Conservation (phyloP, 2,329 filamentous ascomycete genomes). For the Metarhizium sp. region DNA sequence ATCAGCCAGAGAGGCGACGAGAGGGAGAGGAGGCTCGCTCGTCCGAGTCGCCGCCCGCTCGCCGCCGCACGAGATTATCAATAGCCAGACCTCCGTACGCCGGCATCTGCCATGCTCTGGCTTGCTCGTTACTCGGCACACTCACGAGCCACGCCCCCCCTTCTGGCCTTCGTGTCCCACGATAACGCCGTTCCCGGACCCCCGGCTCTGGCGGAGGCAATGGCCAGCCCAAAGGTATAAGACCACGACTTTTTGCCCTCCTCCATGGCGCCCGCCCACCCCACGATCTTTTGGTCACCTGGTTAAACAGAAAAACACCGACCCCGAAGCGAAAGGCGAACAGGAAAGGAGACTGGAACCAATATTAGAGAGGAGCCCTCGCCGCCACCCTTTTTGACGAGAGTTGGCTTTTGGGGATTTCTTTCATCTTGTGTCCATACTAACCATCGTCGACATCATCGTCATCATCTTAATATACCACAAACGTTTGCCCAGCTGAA, state of each 20-base stretch:
- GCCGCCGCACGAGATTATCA: background rate
- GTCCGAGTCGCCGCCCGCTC: background rate
- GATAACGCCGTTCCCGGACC: constrained; percentile 8
- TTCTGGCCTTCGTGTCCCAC: background rate
- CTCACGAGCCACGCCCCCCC: background rate
- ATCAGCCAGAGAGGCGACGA: no score
- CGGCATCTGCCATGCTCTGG: no score
- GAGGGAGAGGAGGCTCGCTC: no score
- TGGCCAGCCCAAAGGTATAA: constrained; percentile 1
- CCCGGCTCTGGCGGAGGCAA: background rate
- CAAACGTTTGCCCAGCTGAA: constrained; percentile 4
- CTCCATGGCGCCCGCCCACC: background rate
- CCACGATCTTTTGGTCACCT: constrained; percentile 3
- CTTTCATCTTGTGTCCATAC: constrained; percentile 1
- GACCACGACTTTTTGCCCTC: background rate
- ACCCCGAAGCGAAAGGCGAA: background rate
- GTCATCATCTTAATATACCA: constrained; percentile 4
- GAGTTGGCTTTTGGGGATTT: background rate
- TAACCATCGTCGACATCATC: background rate
- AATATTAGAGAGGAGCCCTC: constrained; percentile 1
- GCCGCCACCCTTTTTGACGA: background rate
- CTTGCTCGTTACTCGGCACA: no score
- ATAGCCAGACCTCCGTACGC: background rate
- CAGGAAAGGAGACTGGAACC: constrained; percentile 1
- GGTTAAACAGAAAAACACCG: background rate